phyloP scores from a whole-genome alignment of 805 yeast genomes.

The Kuraishia cidri region DNA sequence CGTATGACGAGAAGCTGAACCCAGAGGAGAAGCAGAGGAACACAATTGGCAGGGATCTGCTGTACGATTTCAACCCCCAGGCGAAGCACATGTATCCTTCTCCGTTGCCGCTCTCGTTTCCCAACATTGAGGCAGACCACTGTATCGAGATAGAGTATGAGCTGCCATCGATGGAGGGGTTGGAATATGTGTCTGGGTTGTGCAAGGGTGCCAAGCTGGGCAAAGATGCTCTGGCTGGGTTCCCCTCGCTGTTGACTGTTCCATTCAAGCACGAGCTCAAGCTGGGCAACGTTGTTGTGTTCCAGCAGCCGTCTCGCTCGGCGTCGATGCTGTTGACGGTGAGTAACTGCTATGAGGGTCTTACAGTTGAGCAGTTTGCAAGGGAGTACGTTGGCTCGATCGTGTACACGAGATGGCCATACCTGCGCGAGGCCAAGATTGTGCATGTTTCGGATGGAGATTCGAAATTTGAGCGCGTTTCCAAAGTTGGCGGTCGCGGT shows the following conservation, averaged over 20 bases:
- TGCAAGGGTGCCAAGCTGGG: slow-evolving; percentile 60
- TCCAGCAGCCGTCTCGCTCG: slow-evolving; percentile 78
- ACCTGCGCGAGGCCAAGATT: slow-evolving; percentile 70
- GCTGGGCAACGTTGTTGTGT: slow-evolving; percentile 61
- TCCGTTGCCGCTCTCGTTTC: slow-evolving; percentile 69
- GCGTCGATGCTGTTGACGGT: slow-evolving; percentile 70
- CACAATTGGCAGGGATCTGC: slow-evolving; percentile 59
- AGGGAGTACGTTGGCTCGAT: slow-evolving; percentile 49
- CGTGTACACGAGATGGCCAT: slow-evolving; percentile 88
- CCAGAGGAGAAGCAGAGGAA: slow-evolving; percentile 72
- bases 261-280: slow-evolving; percentile 48
- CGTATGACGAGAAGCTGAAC: slow-evolving; percentile 50
- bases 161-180: slow-evolving; percentile 37
- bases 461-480: slow-evolving; percentile 30
- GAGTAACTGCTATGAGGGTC: slow-evolving; percentile 42
- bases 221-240: slow-evolving; percentile 71
- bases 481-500: slow-evolving; percentile 12
- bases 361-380: slow-evolving; percentile 56
- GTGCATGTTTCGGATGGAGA: slow-evolving; percentile 47
- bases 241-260: slow-evolving; percentile 74
- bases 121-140: slow-evolving; percentile 71
- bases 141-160: slow-evolving; percentile 57
- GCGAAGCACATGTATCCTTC: slow-evolving; percentile 57
- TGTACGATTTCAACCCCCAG: slow-evolving; percentile 72
- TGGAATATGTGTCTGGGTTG: slow-evolving; percentile 42